A percentile compares a stretch with the other conserved stretches of the same genome.
Evolutionary conservation across 2,329 filamentous ascomycete genomes (phyloP).

Genomic region (Sporothrix humicola): DNA sequence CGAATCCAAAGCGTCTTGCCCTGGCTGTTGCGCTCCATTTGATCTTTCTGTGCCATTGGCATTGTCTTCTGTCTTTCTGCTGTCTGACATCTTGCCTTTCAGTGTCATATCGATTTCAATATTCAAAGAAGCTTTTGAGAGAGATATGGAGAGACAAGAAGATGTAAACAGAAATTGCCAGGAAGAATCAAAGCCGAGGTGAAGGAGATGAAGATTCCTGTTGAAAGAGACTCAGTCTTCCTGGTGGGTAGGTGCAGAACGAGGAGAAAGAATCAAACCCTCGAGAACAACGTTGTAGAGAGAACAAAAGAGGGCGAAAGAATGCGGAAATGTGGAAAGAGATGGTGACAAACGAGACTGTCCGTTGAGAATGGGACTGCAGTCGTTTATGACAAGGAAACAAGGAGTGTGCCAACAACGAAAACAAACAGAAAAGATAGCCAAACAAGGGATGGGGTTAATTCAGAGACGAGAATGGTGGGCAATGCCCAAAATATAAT

Average conservation of each 20-base stretch:
- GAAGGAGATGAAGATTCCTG: background rate
- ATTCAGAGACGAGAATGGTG: background rate
- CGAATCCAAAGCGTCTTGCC: background rate
- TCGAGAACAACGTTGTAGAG: background rate
- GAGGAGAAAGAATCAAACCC: background rate
- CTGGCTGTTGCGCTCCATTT: background rate
- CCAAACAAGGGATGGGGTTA: constrained; percentile 4
- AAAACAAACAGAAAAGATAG: constrained; percentile 11
- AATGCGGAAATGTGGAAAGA: background rate
- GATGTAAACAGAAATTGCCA: background rate
- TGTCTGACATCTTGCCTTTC: background rate
- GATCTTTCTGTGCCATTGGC: background rate
- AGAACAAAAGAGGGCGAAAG: background rate
- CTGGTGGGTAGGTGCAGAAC: background rate
- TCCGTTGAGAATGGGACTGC: background rate
- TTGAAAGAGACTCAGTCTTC: background rate
- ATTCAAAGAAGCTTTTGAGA: background rate
- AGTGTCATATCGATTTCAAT: background rate
- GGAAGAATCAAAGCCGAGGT: no score
- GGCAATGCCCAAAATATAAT: background rate
- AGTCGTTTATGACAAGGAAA: background rate
- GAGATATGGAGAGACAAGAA: background rate
- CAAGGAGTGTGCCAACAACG: background rate
- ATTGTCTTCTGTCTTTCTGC: background rate
- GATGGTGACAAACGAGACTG: background rate